Percentiles rank a stretch among this genome's conserved stretches.
Conservation (phyloP, 2,329 filamentous ascomycete species). For the Trichoderma citrinoviride region DNA sequence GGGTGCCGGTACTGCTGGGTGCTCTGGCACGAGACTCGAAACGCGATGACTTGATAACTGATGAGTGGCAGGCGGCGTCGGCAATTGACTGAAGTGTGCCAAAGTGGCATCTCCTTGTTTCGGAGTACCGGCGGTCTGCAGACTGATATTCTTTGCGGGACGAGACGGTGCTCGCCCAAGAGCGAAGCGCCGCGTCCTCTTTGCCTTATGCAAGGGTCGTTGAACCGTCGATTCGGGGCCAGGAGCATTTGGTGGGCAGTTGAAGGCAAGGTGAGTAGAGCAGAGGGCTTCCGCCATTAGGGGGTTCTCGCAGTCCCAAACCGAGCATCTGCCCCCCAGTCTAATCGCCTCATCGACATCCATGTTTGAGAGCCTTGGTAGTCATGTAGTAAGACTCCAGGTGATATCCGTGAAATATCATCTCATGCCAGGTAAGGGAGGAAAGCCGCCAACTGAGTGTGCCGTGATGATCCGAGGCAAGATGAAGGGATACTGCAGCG, state of each 20-base stretch:
- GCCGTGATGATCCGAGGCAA: not conserved
- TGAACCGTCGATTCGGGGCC: not conserved
- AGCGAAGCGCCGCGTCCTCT: conserved; percentile 12
- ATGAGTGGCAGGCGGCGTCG: not conserved
- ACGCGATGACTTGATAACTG: not conserved
- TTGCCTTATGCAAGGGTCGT: conserved; percentile 18
- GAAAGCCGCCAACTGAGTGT: not conserved
- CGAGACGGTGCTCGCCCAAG: not conserved
- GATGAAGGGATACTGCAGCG: not conserved
- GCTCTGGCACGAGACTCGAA: not conserved
- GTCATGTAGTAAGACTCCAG: conserved; percentile 1
- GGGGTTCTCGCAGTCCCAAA: conserved; percentile 11
- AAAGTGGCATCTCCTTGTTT: not conserved
- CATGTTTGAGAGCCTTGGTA: conserved; percentile 14
- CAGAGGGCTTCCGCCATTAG: conserved; percentile 4
- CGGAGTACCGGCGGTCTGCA: not conserved
- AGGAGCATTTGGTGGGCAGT: not conserved
- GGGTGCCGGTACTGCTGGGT: not conserved
- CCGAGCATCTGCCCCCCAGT: conserved; percentile 2
- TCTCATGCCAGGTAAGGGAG: not conserved
- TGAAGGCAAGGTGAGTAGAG: conserved; percentile 1
- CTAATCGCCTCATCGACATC: conserved; percentile 4
- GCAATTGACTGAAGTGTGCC: not conserved
- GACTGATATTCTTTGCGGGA: not conserved
- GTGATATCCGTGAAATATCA: not conserved